These are phyloP conservation scores for Termitomyces sp. DNA, from an alignment of 768 basidiomycete species.

Conservation along the genomic window DNA sequence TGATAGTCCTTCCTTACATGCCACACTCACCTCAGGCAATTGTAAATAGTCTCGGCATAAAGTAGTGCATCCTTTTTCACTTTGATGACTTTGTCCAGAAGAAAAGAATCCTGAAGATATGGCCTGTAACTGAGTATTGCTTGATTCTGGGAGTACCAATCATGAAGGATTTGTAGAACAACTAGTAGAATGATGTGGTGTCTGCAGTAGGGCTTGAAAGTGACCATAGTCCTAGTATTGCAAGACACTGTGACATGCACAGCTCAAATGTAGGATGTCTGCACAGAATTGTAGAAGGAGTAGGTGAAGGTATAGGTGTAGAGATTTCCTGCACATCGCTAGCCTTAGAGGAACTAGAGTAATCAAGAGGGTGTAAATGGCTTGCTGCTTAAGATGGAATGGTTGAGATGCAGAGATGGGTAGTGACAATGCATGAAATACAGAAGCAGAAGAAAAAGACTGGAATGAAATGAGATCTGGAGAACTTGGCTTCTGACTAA, in stretches of 20 bases:
- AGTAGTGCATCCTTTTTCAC: too few relatives aligned
- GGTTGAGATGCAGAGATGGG: conserved; percentile 1
- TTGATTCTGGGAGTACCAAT: conserved; percentile 19
- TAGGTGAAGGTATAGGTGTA: too few relatives aligned
- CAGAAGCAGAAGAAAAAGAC: conserved; percentile 29
- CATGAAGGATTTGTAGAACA: conserved; percentile 17
- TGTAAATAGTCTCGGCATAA: too few relatives aligned
- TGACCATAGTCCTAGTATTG: background rate
- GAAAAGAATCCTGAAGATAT: too few relatives aligned
- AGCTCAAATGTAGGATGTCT: background rate
- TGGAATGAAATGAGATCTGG: conserved; percentile 39
- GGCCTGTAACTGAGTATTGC: conserved; percentile 28
- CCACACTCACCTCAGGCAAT: too few relatives aligned
- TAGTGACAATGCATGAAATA: conserved; percentile 14
- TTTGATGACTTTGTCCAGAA: too few relatives aligned
- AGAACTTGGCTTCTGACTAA: background rate
- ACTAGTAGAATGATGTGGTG: conserved; percentile 13
- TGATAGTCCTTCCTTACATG: too few relatives aligned
- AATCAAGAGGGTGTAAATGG: background rate
- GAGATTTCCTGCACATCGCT: background rate
- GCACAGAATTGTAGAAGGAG: background rate
- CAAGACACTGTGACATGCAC: background rate
- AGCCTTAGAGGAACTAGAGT: background rate
- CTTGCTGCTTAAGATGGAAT: background rate
- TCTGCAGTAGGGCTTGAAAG: conserved; percentile 14